Conservation (phyloP, 2,329 filamentous ascomycete species). For the Cercospora nicotianae region DNA sequence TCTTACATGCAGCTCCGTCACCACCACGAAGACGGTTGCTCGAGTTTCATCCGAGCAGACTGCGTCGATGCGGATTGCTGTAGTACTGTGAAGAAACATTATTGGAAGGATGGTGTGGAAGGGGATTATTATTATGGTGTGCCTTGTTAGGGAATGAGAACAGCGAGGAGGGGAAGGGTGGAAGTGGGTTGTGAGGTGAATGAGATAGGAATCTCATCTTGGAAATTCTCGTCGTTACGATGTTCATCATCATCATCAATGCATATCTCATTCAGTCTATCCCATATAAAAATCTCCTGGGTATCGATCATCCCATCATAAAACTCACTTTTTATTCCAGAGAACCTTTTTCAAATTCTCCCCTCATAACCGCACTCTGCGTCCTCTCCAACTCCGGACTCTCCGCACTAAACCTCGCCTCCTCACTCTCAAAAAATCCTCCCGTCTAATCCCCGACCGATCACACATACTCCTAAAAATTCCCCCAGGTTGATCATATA, state of each 20-base stretch:
- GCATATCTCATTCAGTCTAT: not conserved
- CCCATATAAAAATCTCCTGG: not conserved
- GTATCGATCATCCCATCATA: not conserved
- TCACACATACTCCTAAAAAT: constrained; percentile 93
- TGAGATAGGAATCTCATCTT: too few species aligned
- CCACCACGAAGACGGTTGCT: not conserved
- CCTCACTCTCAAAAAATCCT: constrained; percentile 47
- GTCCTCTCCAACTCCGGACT: constrained; percentile 32
- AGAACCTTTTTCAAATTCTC: not conserved
- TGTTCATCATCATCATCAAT: too few species aligned
- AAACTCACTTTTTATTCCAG: not conserved
- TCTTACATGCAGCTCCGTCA: not conserved
- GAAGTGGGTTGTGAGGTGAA: too few species aligned
- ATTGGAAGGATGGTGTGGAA: not conserved
- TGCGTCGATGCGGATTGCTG: not conserved
- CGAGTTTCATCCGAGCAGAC: not conserved
- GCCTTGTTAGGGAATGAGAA: not conserved
- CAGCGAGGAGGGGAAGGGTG: too few species aligned
- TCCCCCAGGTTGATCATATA: constrained; percentile 68
- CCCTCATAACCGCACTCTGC: constrained; percentile 29
- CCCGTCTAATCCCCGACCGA: constrained; percentile 68
- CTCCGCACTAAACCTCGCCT: constrained; percentile 31
- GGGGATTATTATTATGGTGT: not conserved
- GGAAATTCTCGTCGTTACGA: too few species aligned
- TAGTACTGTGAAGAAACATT: not conserved